Evolutionary conservation across 768 basidiomycete genomes (phyloP).

Genomic region (Gloeostereum incarnatum): DNA sequence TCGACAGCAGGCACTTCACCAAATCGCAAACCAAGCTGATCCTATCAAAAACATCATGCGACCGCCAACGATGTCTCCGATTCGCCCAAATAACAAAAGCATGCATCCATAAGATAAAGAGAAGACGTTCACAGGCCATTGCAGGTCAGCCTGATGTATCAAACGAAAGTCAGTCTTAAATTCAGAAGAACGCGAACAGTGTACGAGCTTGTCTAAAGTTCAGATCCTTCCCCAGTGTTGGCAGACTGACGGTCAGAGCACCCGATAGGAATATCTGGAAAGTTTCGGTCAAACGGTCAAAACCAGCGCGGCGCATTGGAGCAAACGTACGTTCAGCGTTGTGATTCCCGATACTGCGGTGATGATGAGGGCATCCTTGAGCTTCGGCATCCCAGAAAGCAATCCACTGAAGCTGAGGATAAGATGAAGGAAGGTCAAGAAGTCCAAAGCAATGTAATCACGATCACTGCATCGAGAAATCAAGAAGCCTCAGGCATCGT

Average conservation of each 20-base stretch:
- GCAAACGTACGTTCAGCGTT: conserved; percentile 10
- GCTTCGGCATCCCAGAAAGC: no score
- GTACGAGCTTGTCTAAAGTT: conserved; percentile 9
- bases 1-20: conserved; percentile 8
- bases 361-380: conserved; percentile 9
- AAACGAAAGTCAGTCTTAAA: not conserved
- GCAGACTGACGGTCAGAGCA: conserved; percentile 13
- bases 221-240: conserved; percentile 13
- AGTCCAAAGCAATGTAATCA: no score
- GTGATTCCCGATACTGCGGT: conserved; percentile 9
- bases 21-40: conserved; percentile 17
- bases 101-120: conserved; percentile 13
- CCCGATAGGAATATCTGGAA: conserved; percentile 10
- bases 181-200: not conserved
- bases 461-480: no score
- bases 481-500: no score
- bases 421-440: no score
- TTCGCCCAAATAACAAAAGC: conserved; percentile 12
- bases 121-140: conserved; percentile 14
- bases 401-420: no score
- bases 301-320: not conserved
- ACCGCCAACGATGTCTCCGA: conserved; percentile 14
- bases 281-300: not conserved
- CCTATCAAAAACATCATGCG: conserved; percentile 18
- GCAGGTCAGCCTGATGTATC: conserved; percentile 10